Base-by-base conservation (phyloP, 345 rosid genomes). In the Gossypium thurberi region DNA sequence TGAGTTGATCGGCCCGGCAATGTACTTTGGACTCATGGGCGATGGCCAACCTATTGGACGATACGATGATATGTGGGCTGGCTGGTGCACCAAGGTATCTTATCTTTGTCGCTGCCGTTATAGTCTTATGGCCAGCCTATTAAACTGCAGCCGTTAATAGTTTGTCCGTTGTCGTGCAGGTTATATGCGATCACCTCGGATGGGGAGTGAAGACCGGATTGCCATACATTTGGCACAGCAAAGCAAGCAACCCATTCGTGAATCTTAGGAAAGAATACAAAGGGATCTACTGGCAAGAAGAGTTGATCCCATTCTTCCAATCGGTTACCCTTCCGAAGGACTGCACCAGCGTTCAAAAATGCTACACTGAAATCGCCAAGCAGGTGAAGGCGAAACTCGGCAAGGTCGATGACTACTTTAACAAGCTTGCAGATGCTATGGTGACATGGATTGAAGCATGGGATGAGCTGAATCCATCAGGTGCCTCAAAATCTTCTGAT, bases 281-380 rank as follows among this genome's bases (percentile, higher is more conserved):
- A 77, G 95, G 97, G 70, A 89, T 91, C 55, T 91, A 86, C 88
- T 91, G 95, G 97, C 95, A 91, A 79, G 97, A 91, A 78, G 95
- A 91, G 80, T 80, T 91, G 84, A 90, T 91, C 77, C 97, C 95
- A 3, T 91, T 90, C 82, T 91, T 91, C 87, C 97, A 91, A 73
- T 83, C 81, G 21, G 88, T 76, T 6, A 65, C 77, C 78, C 91
- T 91, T 65, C 83, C 93, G 0, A 90, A 91, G 85, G 97, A 91
- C 3, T 89, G 93, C 79, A 89, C 88, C 84, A 84, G 87, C 0
- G 95, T 88, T 71, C 93, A 90, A 79, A 91, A 91, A 71, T 91
- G 97, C 85, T 91, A 91, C 83, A 15, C 88, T 10, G 97, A 90
- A 65, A 88, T 91, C 42, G 78, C 93, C 55, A 90, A 90, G 87